Base-by-base conservation (phyloP, 257 asterid species). In the Salvia splendens region DNA sequence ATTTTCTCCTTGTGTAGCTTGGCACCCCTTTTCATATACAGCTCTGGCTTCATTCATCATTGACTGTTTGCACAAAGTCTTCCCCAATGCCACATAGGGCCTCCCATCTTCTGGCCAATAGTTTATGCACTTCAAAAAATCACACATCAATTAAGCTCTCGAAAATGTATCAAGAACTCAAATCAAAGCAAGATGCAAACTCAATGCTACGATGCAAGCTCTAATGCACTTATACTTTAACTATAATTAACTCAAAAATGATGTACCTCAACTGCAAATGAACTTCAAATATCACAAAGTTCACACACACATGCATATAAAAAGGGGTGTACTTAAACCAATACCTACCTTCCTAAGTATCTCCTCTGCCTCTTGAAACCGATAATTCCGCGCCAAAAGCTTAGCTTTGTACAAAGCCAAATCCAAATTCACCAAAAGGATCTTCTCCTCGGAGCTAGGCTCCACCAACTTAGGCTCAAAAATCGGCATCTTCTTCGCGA, bases 91-190 rank as follows among this genome's bases (percentile, higher is more conserved):
- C 47, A 93, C 99, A 69, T 93, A 93, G 36, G 97, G 73, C 75
- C 99, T 90, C 79, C 99, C 99, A 61, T 93, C 97, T 84, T 93
- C 99, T 7, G 99, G 95, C 99, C 99, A 93, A 75, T 77, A 77
- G 66, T 68, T 70, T 77, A 93, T 88, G 77, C 99, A 93, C 99
- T 93, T 78, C 77, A 81, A 74, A 50, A 73, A 32, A 68, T 32
- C 0, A 50, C 3, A 42, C 35, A 73, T 28, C 62, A 57, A 11
- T 74, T 41, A 62, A 52, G 28, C 43, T 0, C 12, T 14, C 12
- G 10, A 55, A 42, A 41, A 8, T 17, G 20, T 38, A 5, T 10
- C 11, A 6, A 42, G 11, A 10, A 47, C 33, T 14, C 33, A 49
- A 50, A 24, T 45, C 15, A 40, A 15, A 2, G 17, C 15, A 5